Base-by-base conservation (phyloP, 2,329 filamentous ascomycete species). In the Xylariaceae sp. region DNA sequence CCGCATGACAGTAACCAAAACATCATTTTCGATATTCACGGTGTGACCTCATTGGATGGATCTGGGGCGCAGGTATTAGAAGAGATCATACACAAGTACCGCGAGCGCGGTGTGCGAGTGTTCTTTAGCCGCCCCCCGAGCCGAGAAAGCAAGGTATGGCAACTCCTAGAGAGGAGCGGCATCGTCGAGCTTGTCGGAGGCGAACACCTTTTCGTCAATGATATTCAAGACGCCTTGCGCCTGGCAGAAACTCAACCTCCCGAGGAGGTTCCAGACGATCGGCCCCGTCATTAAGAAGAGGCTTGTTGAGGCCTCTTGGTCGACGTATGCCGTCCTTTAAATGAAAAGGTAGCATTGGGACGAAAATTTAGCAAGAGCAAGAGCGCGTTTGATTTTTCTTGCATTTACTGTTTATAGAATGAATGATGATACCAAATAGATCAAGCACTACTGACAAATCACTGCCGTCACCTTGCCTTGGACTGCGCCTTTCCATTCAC, bases 21-120 rank as follows among this genome's bases (percentile, higher is more conserved):
- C 61, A 76, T 98, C 65, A 90, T 98, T 51, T 97, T 98, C 60
- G 93, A 98, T 63, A 90, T 97, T 6, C 92, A 97, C 57, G 93
- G 93, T n/a, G 93, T 98, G 3, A 95, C 91, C 0, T 86, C 86
- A 22, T 83, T 98, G 58, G 93, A 98, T 63, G 93, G 90, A 5
- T 95, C 90, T 0, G 93, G 92, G 1, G 86, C 88, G 0, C 93
- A 97, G 67, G 92, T 97, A 1, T 73, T 98, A 3, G 79, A 81
- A 37, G 93, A 97, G 67, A 97, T 97, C 55, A 88, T 98, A 14
- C 73, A 82, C 38, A 77, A 74, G 22, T 97, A 97, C 64, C 74
- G 83, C n/a, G 77, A 86, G 25, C 75, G 85, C 4, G 86, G 85
- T 1, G 89, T 92, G 2, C 72, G 80, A 2, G 85, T 93, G 7